A percentile compares a stretch with the other conserved stretches of the same genome.
phyloP scores from a whole-genome alignment of 2,329 filamentous ascomycete species.

The Tympanopsis confertula region DNA sequence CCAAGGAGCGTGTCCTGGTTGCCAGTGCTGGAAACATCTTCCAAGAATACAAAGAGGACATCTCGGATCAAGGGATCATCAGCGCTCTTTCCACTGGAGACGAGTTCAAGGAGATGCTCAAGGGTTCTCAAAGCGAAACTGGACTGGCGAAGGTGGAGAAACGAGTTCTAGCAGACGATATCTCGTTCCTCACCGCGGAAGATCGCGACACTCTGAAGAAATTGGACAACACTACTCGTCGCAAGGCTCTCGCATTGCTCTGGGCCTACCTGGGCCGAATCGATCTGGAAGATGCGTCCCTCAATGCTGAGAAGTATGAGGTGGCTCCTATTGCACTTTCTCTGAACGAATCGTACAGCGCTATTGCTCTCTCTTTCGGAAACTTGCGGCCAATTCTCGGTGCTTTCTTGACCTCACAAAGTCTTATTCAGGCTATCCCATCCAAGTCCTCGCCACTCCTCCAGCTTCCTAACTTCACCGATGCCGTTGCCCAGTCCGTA shows the following conservation, averaged over 20 bases:
- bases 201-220: slow-evolving; percentile 69
- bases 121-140: slow-evolving; percentile 66
- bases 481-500: slow-evolving; percentile 50
- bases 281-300: slow-evolving; percentile 65
- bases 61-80: slow-evolving; percentile 70
- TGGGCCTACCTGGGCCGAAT: slow-evolving; percentile 92
- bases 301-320: slow-evolving; percentile 74
- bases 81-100: slow-evolving; percentile 72
- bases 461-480: slow-evolving; percentile 79
- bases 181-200: slow-evolving; percentile 53
- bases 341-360: slow-evolving; percentile 75
- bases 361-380: slow-evolving; percentile 79
- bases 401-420: slow-evolving; percentile 73
- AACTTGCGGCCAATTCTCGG: slow-evolving; percentile 72
- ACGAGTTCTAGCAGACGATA: slow-evolving; percentile 47
- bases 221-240: slow-evolving; percentile 65
- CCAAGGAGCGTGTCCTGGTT: slow-evolving; percentile 85
- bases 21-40: slow-evolving; percentile 92
- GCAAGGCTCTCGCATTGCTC: slow-evolving; percentile 78
- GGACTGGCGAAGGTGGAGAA: slow-evolving; percentile 77
- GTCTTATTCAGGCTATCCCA: slow-evolving; percentile 77
- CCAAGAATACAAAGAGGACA: slow-evolving; percentile 77
- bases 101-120: slow-evolving; percentile 69
- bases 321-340: slow-evolving; percentile 76
- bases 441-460: slow-evolving; percentile 78